phyloP scores from a whole-genome alignment of 176 grass and related monocot genomes.

The Paspalum vaginatum region DNA sequence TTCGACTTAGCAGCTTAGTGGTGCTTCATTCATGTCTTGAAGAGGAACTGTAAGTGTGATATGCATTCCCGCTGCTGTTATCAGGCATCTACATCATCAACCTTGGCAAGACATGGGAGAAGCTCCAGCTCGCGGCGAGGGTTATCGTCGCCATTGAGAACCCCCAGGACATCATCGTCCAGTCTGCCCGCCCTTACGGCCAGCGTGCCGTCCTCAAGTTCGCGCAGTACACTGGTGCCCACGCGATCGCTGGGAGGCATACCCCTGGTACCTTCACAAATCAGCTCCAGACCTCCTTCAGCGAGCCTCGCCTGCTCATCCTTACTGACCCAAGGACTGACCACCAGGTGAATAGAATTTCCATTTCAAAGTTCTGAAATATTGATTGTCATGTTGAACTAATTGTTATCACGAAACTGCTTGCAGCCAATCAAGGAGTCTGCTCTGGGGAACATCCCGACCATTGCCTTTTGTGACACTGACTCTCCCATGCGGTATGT shows the following conservation, averaged over 20 bases:
- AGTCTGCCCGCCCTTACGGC: constrained; percentile 89
- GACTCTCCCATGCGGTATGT: constrained; percentile 94
- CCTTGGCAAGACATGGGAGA: constrained; percentile 90
- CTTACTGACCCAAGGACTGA: constrained; percentile 90
- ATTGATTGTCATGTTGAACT: neutral
- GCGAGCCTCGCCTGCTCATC: constrained; percentile 88
- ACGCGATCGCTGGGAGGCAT: constrained; percentile 87
- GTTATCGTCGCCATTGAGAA: constrained; percentile 95
- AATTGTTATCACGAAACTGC: constrained; percentile 1
- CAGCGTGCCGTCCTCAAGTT: constrained; percentile 92
- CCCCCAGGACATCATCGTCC: constrained; percentile 90
- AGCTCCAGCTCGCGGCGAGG: constrained; percentile 79
- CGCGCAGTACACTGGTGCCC: constrained; percentile 82
- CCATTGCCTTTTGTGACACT: constrained; percentile 93
- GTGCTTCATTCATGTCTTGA: neutral
- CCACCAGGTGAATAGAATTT: constrained; percentile 59
- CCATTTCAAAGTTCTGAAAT: neutral
- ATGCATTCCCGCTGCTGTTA: neutral
- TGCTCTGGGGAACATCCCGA: constrained; percentile 85
- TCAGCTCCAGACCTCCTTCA: constrained; percentile 92
- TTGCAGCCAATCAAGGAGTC: constrained; percentile 91
- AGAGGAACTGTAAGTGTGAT: neutral
- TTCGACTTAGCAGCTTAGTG: neutral
- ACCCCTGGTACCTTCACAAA: constrained; percentile 95
- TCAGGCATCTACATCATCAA: constrained; percentile 92